phyloP scores from a whole-genome alignment of 2,329 filamentous ascomycete genomes.

The Cladosporium oxysporum region DNA sequence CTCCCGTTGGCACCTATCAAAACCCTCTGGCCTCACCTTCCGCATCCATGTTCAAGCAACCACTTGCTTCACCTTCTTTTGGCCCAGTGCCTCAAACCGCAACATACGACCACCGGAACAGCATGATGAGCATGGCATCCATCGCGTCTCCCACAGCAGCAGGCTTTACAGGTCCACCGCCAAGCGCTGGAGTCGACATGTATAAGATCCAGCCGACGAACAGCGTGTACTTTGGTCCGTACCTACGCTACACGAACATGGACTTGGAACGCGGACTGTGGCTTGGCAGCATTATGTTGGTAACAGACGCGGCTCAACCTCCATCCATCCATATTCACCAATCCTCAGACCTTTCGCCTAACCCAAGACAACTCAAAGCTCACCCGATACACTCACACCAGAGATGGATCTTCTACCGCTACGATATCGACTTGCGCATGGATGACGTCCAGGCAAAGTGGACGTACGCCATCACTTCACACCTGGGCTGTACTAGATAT shows the following conservation, averaged over 20 bases:
- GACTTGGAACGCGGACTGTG: constrained; percentile 87
- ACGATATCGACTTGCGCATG: constrained; percentile 89
- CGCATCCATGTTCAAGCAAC: constrained; percentile 59
- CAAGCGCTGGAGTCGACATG: constrained; percentile 84
- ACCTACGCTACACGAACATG: constrained; percentile 96
- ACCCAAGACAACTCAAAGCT: constrained; percentile 78
- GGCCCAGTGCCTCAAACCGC: constrained; percentile 70
- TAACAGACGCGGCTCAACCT: constrained; percentile 87
- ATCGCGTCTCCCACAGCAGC: constrained; percentile 72
- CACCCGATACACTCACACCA: constrained; percentile 86
- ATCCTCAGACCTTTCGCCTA: constrained; percentile 86
- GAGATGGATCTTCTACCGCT: constrained; percentile 93
- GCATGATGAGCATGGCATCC: constrained; percentile 77
- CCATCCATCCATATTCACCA: constrained; percentile 95
- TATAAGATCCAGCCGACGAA: constrained; percentile 94
- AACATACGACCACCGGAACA: constrained; percentile 70
- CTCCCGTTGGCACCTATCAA: constrained; percentile 66
- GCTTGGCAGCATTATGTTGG: constrained; percentile 89
- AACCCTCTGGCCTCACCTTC: constrained; percentile 48
- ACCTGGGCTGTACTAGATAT: constrained; percentile 95
- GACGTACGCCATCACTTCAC: constrained; percentile 98
- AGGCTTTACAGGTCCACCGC: constrained; percentile 89
- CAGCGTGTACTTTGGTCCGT: constrained; percentile 96
- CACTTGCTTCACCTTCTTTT: constrained; percentile 77
- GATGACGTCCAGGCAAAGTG: constrained; percentile 76